A percentile compares a stretch with the other conserved stretches of the same genome.
These are phyloP conservation scores for Serendipita vermifera DNA, from an alignment of 768 basidiomycete genomes.

Conservation along the genomic window DNA sequence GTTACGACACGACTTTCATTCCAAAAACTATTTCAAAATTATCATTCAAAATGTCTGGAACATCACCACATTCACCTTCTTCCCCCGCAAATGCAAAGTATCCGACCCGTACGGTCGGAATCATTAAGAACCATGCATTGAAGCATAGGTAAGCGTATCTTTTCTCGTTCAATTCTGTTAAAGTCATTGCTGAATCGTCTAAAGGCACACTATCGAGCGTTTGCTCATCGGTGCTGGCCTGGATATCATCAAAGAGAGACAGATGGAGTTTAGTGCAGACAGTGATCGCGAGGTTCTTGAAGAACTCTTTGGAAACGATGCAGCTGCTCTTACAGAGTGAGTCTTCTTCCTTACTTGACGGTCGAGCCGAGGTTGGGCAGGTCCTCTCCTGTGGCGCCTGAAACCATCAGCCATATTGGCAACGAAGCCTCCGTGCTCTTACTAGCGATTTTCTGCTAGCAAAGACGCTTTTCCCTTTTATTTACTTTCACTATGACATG, in stretches of 20 bases:
- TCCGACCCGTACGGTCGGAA: slow-evolving; percentile 57
- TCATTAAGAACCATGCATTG: slow-evolving; percentile 67
- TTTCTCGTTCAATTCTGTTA: slow-evolving; percentile 26
- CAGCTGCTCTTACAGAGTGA: slow-evolving; percentile 62
- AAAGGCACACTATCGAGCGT: slow-evolving; percentile 69
- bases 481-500: neutral
- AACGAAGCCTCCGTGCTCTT: no score
- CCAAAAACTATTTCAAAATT: neutral
- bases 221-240: slow-evolving; percentile 70
- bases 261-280: slow-evolving; percentile 75
- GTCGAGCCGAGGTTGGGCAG: no score
- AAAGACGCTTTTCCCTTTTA: neutral
- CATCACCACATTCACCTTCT: slow-evolving; percentile 2
- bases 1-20: no score
- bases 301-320: slow-evolving; percentile 70
- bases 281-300: slow-evolving; percentile 66
- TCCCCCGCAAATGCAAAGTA: neutral
- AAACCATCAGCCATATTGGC: no score
- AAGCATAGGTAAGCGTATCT: neutral
- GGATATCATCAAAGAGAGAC: slow-evolving; percentile 27
- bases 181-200: no score
- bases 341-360: no score
- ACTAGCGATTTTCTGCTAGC: neutral
- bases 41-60: slow-evolving; percentile 3
- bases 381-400: no score